phyloP scores from a whole-genome alignment of 148 eudicot species.

The Pharnaceum exiguum region DNA sequence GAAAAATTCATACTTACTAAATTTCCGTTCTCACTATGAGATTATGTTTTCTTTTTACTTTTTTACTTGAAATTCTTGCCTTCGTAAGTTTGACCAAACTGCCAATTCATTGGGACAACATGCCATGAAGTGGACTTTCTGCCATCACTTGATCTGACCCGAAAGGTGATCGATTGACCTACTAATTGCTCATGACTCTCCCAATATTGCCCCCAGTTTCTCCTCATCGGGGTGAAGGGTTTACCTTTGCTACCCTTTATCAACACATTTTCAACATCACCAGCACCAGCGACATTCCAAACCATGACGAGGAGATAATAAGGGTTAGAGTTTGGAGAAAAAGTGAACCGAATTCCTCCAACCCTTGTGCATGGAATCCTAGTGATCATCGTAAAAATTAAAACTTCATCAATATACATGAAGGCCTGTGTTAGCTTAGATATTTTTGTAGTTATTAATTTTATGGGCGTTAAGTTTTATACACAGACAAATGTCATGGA shows the following conservation, averaged over 20 bases:
- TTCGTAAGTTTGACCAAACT: slow-evolving; percentile 57
- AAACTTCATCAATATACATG: not conserved
- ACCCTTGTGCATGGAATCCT: slow-evolving; percentile 66
- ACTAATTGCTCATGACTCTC: slow-evolving; percentile 33
- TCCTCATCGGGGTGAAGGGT: slow-evolving; percentile 44
- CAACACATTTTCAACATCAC: slow-evolving; percentile 42
- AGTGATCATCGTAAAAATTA: not conserved
- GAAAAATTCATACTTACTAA: too few species aligned
- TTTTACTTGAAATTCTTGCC: slow-evolving; percentile 45
- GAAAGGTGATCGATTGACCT: slow-evolving; percentile 45
- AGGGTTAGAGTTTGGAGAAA: slow-evolving; percentile 40
- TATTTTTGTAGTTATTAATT: not conserved
- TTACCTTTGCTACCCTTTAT: slow-evolving; percentile 40
- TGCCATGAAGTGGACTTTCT: slow-evolving; percentile 41
- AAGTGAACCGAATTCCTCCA: slow-evolving; percentile 67
- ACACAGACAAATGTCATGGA: not conserved
- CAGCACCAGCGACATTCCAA: slow-evolving; percentile 76
- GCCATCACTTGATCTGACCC: slow-evolving; percentile 49
- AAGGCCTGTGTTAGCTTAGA: not conserved
- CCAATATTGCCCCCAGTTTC: slow-evolving; percentile 76
- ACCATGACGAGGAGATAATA: slow-evolving; percentile 47
- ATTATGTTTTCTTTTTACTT: too few species aligned
- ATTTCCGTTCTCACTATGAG: too few species aligned
- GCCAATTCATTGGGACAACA: slow-evolving; percentile 44
- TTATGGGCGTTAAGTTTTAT: not conserved